phyloP scores from a whole-genome alignment of 108 stramenopile species.

The Phaeodactylum tricornutum region DNA sequence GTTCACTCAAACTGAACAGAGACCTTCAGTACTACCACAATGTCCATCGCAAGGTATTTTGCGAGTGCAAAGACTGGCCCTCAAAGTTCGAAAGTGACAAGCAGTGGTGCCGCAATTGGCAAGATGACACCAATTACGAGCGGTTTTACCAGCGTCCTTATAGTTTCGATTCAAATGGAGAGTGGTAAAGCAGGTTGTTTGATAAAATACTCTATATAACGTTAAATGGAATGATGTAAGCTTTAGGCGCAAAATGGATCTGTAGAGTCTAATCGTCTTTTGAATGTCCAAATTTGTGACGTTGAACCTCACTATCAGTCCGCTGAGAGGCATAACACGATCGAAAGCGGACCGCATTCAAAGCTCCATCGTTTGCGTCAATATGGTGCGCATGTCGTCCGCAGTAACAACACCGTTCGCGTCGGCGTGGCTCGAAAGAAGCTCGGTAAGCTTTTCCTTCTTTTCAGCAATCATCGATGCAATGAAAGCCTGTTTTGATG shows the following conservation, averaged over 20 bases:
- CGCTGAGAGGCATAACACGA: no score
- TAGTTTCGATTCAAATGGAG: constrained; percentile 9
- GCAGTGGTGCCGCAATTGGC: constrained; percentile 30
- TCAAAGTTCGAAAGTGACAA: constrained; percentile 31
- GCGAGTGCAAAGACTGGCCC: constrained; percentile 52
- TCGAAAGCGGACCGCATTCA: no score
- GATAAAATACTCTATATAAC: no score
- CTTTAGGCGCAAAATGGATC: no score
- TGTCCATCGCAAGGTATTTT: constrained; percentile 37
- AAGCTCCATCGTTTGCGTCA: constrained; percentile 7
- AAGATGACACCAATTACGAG: constrained; percentile 8
- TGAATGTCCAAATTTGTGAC: no score
- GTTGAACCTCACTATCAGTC: no score
- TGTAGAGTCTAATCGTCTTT: no score
- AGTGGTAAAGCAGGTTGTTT: no score
- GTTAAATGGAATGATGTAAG: no score
- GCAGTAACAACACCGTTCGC: constrained; percentile 17
- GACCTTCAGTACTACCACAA: constrained; percentile 22
- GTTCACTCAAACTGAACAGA: constrained; percentile 27
- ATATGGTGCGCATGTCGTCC: constrained; percentile 16
- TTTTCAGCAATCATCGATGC: constrained; percentile 21
- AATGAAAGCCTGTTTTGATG: constrained; percentile 31
- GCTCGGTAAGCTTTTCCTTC: constrained; percentile 22
- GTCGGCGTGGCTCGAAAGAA: constrained; percentile 3
- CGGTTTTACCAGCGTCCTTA: constrained; percentile 18